These are phyloP conservation scores for Pestalotiopsis sp. DNA, from an alignment of 2,329 filamentous ascomycete species.

Conservation along the genomic window DNA sequence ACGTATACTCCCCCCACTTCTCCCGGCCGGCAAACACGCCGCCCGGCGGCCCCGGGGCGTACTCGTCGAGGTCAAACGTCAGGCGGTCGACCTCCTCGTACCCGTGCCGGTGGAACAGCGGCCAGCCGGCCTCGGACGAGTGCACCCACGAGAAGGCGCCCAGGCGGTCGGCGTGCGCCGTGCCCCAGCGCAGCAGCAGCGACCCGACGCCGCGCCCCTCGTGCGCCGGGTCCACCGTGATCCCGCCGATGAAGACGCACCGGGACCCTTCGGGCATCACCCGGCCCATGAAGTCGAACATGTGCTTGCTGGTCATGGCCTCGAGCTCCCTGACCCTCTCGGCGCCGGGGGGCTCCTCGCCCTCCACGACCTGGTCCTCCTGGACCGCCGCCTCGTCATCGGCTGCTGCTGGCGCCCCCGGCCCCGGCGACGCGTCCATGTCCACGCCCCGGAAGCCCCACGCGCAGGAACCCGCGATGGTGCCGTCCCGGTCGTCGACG, in stretches of 20 bases:
- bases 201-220: conserved; percentile 37
- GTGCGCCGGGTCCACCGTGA: conserved; percentile 32
- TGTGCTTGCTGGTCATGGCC: conserved; percentile 30
- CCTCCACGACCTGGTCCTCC: conserved; percentile 6
- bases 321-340: conserved; percentile 29
- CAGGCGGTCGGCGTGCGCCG: conserved; percentile 28
- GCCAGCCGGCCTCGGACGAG: conserved; percentile 33
- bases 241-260: conserved; percentile 37
- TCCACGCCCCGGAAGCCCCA: conserved; percentile 35
- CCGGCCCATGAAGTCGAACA: conserved; percentile 28
- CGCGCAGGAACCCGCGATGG: conserved; percentile 34
- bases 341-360: conserved; percentile 19
- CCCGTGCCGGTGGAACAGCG: conserved; percentile 32
- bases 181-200: conserved; percentile 35
- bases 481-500: conserved; percentile 29
- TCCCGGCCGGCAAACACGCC: conserved; percentile 1
- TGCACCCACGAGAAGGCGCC: conserved; percentile 37
- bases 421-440: conserved; percentile 17
- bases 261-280: conserved; percentile 27
- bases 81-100: conserved; percentile 19
- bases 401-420: background rate
- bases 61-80: conserved; percentile 14
- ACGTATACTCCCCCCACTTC: conserved; percentile 3
- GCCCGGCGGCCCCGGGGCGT: conserved; percentile 5
- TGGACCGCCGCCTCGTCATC: conserved; percentile 15